Conservation (phyloP, 441 rosid genomes). For the Brassica hybrid region DNA sequence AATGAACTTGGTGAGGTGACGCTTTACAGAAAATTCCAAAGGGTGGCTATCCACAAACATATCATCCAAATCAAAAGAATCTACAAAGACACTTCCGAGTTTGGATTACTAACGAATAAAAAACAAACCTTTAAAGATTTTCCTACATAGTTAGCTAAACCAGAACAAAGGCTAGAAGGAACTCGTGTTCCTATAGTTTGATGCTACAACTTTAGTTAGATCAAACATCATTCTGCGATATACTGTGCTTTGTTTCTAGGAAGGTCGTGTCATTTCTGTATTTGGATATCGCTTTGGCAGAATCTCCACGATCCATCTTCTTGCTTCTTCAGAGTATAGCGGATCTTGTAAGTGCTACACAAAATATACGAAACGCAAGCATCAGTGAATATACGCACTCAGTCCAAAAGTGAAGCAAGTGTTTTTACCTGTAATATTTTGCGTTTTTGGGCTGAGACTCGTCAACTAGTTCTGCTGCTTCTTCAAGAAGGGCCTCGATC, state of each 20-base stretch:
- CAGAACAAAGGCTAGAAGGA: conserved; percentile 32
- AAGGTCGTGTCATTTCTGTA: conserved; percentile 48
- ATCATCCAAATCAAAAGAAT: conserved; percentile 17
- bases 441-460: conserved; percentile 72
- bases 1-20: conserved; percentile 9
- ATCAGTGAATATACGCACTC: neutral
- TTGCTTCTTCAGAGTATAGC: conserved; percentile 74
- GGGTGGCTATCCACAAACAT: conserved; percentile 13
- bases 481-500: conserved; percentile 82
- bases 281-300: conserved; percentile 66
- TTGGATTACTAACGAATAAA: conserved; percentile 13
- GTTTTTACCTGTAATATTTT: conserved; percentile 76
- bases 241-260: neutral
- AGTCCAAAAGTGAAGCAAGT: neutral
- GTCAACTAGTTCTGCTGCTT: conserved; percentile 95
- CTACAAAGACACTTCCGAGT: conserved; percentile 17
- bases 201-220: conserved; percentile 21
- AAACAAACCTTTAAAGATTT: conserved; percentile 16
- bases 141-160: conserved; percentile 33
- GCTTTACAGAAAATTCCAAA: conserved; percentile 21
- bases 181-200: conserved; percentile 16
- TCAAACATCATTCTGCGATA: no score
- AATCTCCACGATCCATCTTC: conserved; percentile 89
- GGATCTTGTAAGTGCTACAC: conserved; percentile 74
- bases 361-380: neutral